These are phyloP conservation scores for Ophiostoma piceae DNA, from an alignment of 2,329 filamentous ascomycete genomes.

Conservation along the genomic window DNA sequence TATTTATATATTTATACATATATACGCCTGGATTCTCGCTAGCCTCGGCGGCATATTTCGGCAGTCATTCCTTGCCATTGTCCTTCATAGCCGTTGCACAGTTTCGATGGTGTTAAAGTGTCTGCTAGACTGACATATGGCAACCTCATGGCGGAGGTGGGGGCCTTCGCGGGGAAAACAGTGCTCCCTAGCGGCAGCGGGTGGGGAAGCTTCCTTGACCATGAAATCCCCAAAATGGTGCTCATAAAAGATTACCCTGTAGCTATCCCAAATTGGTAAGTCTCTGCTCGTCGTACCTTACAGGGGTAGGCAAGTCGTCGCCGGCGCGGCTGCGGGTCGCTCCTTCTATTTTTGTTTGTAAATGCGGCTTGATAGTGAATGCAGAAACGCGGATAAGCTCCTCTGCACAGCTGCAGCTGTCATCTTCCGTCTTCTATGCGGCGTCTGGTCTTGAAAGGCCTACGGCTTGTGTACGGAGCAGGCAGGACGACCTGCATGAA, in stretches of 20 bases:
- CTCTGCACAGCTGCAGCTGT: neutral
- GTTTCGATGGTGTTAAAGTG: neutral
- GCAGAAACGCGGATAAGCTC: no score
- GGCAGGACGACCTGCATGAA: no score
- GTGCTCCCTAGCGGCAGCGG: conserved; percentile 13
- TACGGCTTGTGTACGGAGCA: no score
- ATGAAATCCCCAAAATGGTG: no score
- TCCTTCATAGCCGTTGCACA: neutral
- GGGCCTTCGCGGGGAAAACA: conserved; percentile 7
- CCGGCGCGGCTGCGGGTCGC: neutral
- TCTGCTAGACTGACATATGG: neutral
- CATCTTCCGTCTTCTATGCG: neutral
- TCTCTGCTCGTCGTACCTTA: neutral
- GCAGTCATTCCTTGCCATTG: conserved; percentile 4
- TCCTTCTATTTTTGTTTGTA: neutral
- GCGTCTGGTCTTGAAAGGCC: no score
- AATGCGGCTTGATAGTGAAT: no score
- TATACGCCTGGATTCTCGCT: neutral
- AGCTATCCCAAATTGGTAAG: conserved; percentile 12
- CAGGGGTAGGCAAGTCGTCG: no score
- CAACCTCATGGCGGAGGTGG: neutral
- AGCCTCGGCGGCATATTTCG: conserved; percentile 1
- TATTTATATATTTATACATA: neutral
- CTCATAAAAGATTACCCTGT: neutral
- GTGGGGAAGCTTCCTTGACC: neutral